These are phyloP conservation scores for Blastocystis sp. DNA, from an alignment of 352 stramenopile genomes.

Conservation along the genomic window DNA sequence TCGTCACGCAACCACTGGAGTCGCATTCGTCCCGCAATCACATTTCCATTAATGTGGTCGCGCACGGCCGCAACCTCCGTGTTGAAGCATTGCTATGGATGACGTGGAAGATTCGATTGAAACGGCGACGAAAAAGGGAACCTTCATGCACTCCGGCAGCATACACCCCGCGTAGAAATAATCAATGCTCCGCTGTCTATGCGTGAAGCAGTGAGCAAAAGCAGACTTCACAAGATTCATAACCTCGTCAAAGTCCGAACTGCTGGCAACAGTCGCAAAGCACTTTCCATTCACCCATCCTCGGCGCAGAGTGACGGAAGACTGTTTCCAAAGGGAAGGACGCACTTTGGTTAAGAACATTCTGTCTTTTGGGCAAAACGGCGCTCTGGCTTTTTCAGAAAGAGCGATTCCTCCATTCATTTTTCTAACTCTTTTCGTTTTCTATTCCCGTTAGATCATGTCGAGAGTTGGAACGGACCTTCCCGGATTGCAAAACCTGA, in stretches of 20 bases:
- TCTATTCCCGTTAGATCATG: conserved; percentile 3
- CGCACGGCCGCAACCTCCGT: conserved; percentile 5
- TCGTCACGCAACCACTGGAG: conserved; percentile 46
- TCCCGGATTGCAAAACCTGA: conserved; percentile 94
- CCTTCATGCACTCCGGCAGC: conserved; percentile 26
- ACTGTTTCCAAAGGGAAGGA: too few relatives aligned
- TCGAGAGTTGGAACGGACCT: conserved; percentile 76
- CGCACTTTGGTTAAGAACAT: too few relatives aligned
- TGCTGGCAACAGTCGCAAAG: too few relatives aligned
- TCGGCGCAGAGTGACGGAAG: too few relatives aligned
- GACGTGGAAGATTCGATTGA: not conserved
- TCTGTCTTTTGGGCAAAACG: not conserved
- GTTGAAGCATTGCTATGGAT: conserved; percentile 49
- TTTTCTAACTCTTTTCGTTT: not conserved
- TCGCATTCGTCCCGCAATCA: conserved; percentile 32
- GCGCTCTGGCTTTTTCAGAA: conserved; percentile 4
- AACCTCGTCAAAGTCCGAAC: not conserved
- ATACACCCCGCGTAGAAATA: conserved; percentile 41
- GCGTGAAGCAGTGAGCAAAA: not conserved
- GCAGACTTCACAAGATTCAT: conserved; percentile 25
- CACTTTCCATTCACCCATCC: too few relatives aligned
- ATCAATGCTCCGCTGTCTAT: conserved; percentile 37
- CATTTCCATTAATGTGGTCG: conserved; percentile 56
- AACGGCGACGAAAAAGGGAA: conserved; percentile 43
- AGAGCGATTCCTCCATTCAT: not conserved